phyloP scores from a whole-genome alignment of 139 green algal genomes.

The Tetradesmus lagerheimii region DNA sequence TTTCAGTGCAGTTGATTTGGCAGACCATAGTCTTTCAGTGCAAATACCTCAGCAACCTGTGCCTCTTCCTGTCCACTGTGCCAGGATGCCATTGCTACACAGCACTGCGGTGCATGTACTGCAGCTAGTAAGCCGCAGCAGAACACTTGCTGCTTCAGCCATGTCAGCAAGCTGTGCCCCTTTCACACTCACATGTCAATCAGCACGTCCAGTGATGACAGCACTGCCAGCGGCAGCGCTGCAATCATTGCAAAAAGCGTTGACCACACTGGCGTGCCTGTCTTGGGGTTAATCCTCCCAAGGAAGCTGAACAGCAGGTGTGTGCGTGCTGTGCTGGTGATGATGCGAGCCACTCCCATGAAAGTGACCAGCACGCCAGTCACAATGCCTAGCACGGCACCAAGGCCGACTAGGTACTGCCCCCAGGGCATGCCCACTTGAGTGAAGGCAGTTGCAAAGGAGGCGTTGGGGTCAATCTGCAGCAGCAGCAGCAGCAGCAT shows the following conservation, averaged over 20 bases:
- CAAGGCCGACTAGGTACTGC: background rate
- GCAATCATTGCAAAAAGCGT: conserved; percentile 49
- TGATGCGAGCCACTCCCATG: conserved; percentile 75
- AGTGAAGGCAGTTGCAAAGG: conserved; percentile 67
- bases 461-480: conserved; percentile 61
- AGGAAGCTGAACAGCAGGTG: conserved; percentile 43
- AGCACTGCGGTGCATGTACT: too few relatives aligned
- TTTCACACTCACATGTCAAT: background rate
- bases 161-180: too few relatives aligned
- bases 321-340: conserved; percentile 1
- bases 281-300: conserved; percentile 51
- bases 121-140: too few relatives aligned
- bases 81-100: too few relatives aligned
- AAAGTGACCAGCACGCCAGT: conserved; percentile 64
- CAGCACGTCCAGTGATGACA: background rate
- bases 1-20: too few relatives aligned
- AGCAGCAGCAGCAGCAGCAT: background rate
- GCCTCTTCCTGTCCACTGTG: too few relatives aligned
- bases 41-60: too few relatives aligned
- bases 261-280: conserved; percentile 57
- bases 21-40: too few relatives aligned
- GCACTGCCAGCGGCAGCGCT: background rate
- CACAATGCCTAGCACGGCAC: conserved; percentile 60
- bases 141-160: too few relatives aligned
- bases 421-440: conserved; percentile 26